Conservation (phyloP, 495 filamentous ascomycete species). For the Neurospora intermedia region DNA sequence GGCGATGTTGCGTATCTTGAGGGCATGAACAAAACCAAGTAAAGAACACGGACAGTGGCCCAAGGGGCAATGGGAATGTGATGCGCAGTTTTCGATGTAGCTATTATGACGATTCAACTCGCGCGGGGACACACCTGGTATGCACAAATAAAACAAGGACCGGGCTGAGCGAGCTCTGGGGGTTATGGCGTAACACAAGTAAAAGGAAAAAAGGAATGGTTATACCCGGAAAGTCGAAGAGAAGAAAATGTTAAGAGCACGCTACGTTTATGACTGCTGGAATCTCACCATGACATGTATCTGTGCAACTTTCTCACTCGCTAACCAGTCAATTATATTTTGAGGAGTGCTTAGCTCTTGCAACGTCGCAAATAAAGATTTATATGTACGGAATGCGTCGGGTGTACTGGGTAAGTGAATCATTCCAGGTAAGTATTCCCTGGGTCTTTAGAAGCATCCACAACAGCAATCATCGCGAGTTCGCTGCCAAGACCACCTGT, state of each 20-base stretch:
- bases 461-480: background rate
- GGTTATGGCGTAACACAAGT: background rate
- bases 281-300: background rate
- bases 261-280: background rate
- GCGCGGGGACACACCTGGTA: background rate
- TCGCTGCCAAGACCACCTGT: background rate
- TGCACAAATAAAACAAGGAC: background rate
- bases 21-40: constrained; percentile 11
- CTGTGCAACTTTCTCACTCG: background rate
- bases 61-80: background rate
- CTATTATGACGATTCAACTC: background rate
- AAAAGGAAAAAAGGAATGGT: background rate
- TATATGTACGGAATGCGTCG: background rate
- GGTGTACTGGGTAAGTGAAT: background rate
- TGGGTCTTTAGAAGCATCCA: background rate
- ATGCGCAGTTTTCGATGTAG: background rate
- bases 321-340: background rate
- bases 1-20: constrained; percentile 61
- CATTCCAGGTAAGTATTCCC: background rate
- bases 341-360: background rate
- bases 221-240: background rate
- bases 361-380: background rate
- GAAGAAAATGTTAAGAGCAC: background rate
- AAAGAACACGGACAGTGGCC: background rate
- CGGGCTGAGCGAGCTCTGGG: background rate